Evolutionary conservation across 2,329 filamentous ascomycete genomes (phyloP).

Genomic region (Stromatinia cepivora): DNA sequence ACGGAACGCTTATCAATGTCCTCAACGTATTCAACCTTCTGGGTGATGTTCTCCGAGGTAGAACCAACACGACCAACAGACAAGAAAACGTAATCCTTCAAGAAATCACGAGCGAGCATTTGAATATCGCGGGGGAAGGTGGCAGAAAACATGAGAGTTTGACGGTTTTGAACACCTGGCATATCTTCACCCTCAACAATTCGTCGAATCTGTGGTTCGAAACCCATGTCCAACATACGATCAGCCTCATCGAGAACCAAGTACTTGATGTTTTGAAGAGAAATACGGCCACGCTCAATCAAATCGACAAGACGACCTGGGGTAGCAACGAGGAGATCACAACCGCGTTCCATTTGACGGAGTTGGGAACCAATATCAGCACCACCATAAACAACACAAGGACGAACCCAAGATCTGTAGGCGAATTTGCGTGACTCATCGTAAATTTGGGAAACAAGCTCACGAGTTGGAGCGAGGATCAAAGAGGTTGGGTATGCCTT

Average conservation of each 20-base stretch:
- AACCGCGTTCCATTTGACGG: conserved; percentile 95
- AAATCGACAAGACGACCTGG: conserved; percentile 96
- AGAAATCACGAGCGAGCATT: conserved; percentile 97
- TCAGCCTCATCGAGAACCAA: conserved; percentile 98
- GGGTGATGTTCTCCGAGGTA: conserved; percentile 99
- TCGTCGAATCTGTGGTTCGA: conserved; percentile 98
- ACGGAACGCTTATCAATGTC: conserved; percentile 97
- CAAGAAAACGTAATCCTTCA: conserved; percentile 99
- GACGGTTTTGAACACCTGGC: conserved; percentile 77
- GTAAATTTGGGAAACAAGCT: conserved; percentile 97
- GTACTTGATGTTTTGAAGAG: conserved; percentile 98
- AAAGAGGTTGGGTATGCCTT: conserved; percentile 97
- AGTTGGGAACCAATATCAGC: conserved; percentile 98
- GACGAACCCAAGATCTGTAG: conserved; percentile 98
- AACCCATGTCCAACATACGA: conserved; percentile 99
- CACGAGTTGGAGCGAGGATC: conserved; percentile 94
- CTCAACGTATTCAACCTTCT: conserved; percentile 98
- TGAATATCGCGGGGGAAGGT: conserved; percentile 99
- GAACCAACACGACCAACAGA: conserved; percentile 98
- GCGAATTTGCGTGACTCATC: conserved; percentile 97
- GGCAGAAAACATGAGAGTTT: conserved; percentile 99
- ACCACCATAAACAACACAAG: conserved; percentile 98
- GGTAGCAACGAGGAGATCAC: conserved; percentile 94
- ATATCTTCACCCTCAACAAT: conserved; percentile 99
- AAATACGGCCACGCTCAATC: conserved; percentile 98